A percentile compares a stretch with the other conserved stretches of the same genome.
These are phyloP conservation scores for Aspergillus nidulans DNA, from an alignment of 495 filamentous ascomycete species.

Conservation along the genomic window DNA sequence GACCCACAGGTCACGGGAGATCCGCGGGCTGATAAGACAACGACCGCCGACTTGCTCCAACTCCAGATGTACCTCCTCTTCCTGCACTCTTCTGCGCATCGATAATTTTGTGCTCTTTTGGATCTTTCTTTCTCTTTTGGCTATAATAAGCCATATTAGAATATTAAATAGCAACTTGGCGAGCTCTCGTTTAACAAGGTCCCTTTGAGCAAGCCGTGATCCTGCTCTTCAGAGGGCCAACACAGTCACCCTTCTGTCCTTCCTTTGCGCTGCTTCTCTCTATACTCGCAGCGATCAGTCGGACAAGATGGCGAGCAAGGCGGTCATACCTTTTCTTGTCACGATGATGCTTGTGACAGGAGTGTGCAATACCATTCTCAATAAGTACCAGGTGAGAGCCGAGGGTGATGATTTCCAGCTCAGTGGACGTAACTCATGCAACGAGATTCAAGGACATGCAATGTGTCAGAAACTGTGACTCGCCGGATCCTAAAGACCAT, in stretches of 20 bases:
- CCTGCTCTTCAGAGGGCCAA: too few species aligned
- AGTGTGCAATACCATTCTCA: conserved; percentile 94
- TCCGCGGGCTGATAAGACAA: conserved; percentile 6
- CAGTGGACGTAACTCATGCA: neutral
- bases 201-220: neutral
- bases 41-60: neutral
- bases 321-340: conserved; percentile 75
- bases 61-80: neutral
- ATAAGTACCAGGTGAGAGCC: conserved; percentile 78
- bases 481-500: conserved; percentile 55
- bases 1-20: conserved; percentile 1
- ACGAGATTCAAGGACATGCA: conserved; percentile 70
- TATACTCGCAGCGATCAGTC: neutral
- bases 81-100: neutral
- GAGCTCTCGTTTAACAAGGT: neutral
- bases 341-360: conserved; percentile 90
- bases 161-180: neutral
- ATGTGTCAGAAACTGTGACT: conserved; percentile 87
- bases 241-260: neutral
- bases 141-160: neutral
- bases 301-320: conserved; percentile 45
- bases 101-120: neutral
- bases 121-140: neutral
- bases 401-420: neutral
- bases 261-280: neutral